A percentile compares a stretch with the other conserved stretches of the same genome.
Evolutionary conservation across 352 stramenopile species (phyloP).

Genomic region (Pythium rishiriense): DNA sequence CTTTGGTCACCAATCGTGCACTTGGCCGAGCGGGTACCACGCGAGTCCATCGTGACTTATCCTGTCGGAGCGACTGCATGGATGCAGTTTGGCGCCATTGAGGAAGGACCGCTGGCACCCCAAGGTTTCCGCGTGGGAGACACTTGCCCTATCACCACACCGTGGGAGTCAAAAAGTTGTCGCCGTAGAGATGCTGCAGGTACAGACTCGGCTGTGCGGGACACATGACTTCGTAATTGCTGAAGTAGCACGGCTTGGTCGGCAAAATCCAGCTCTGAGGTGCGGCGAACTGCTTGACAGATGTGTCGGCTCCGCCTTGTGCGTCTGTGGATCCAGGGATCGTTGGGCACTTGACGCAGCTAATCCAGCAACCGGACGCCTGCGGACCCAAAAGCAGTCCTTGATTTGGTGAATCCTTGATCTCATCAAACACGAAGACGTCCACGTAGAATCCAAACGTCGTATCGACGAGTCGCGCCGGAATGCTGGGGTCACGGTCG

Average conservation of each 20-base stretch:
- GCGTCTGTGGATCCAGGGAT: conserved; percentile 35
- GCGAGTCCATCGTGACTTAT: conserved; percentile 17
- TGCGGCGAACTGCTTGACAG: conserved; percentile 7
- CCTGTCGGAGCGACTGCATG: conserved; percentile 16
- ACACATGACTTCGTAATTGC: conserved; percentile 48
- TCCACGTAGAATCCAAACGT: conserved; percentile 65
- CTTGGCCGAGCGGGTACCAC: neutral
- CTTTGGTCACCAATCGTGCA: conserved; percentile 62
- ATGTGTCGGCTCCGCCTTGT: neutral
- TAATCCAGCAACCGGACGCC: conserved; percentile 44
- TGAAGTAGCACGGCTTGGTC: conserved; percentile 42
- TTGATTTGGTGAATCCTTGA: conserved; percentile 22
- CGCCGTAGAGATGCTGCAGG: conserved; percentile 56
- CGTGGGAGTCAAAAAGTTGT: conserved; percentile 35
- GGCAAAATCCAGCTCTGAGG: conserved; percentile 18
- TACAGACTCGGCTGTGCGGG: conserved; percentile 48
- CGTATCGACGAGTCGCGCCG: conserved; percentile 56
- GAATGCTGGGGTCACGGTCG: conserved; percentile 55
- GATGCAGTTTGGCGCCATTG: conserved; percentile 6
- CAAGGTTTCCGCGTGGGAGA: neutral
- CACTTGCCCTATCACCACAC: conserved; percentile 9
- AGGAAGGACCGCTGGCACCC: neutral
- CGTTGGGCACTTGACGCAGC: conserved; percentile 47
- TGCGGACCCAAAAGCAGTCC: conserved; percentile 36
- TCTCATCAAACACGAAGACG: conserved; percentile 58